Percentiles rank a stretch among this genome's conserved stretches.
phyloP scores from a whole-genome alignment of 225 moss, liverwort and hornwort species.

The Antitrichia curtipendula region DNA sequence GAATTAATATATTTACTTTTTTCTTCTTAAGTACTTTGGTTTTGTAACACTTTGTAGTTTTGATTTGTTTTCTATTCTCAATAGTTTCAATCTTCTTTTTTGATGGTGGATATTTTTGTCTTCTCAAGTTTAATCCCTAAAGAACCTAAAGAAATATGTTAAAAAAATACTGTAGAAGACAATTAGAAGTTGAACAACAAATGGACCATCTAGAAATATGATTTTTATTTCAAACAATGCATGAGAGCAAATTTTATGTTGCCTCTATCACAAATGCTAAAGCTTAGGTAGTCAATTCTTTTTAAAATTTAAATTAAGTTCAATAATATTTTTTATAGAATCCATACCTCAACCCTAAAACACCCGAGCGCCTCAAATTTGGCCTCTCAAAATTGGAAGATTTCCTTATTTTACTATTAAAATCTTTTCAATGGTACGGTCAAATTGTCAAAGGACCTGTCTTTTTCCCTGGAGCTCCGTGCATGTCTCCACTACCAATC shows the following conservation, averaged over 20 bases:
- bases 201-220: neutral
- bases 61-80: too few species aligned
- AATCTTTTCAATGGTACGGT: too few species aligned
- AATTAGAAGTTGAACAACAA: neutral
- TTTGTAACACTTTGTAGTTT: too few species aligned
- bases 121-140: neutral
- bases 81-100: neutral
- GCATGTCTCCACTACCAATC: too few species aligned
- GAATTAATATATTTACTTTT: too few species aligned
- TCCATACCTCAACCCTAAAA: too few species aligned
- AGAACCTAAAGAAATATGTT: neutral
- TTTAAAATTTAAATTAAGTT: neutral
- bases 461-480: too few species aligned
- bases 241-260: neutral
- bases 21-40: too few species aligned
- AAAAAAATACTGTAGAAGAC: accelerated
- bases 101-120: neutral
- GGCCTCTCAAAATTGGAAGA: too few species aligned
- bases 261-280: accelerated
- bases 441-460: too few species aligned
- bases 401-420: too few species aligned
- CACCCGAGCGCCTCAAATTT: too few species aligned
- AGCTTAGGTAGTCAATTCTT: neutral
- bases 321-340: neutral
- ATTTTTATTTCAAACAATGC: accelerated